These are phyloP conservation scores for Colletotrichum zoysiae DNA, from an alignment of 2,329 filamentous ascomycete species.

Conservation along the genomic window DNA sequence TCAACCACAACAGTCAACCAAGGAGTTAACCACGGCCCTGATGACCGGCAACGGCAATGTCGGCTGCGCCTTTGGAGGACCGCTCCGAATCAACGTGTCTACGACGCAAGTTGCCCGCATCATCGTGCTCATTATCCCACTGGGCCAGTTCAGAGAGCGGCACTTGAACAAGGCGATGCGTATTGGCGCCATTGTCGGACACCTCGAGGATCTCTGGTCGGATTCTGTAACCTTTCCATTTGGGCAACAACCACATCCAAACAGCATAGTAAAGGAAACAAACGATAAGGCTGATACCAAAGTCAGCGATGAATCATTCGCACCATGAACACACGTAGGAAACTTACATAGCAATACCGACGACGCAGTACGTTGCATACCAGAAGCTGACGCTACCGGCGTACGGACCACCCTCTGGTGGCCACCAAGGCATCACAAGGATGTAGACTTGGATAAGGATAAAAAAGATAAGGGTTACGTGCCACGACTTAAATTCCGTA, in stretches of 20 bases:
- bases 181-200: constrained; percentile 56
- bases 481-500: constrained; percentile 70
- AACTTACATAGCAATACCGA: constrained; percentile 73
- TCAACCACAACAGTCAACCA: neutral
- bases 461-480: constrained; percentile 68
- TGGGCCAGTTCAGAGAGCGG: constrained; percentile 60
- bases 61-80: constrained; percentile 15
- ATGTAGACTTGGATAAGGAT: constrained; percentile 71
- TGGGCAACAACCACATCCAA: constrained; percentile 71
- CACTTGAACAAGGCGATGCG: constrained; percentile 65
- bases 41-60: neutral
- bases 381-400: constrained; percentile 78
- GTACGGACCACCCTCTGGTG: constrained; percentile 68
- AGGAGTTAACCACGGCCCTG: neutral
- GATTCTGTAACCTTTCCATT: constrained; percentile 63
- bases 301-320: neutral
- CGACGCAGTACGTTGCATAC: constrained; percentile 77
- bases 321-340: neutral
- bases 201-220: constrained; percentile 66
- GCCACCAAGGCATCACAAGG: constrained; percentile 80
- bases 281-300: constrained; percentile 56
- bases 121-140: constrained; percentile 72
- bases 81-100: constrained; percentile 25
- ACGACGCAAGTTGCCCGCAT: constrained; percentile 50
- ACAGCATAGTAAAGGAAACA: constrained; percentile 70